phyloP scores from a whole-genome alignment of 768 basidiomycete genomes.

The Psilocybe cubensis region DNA sequence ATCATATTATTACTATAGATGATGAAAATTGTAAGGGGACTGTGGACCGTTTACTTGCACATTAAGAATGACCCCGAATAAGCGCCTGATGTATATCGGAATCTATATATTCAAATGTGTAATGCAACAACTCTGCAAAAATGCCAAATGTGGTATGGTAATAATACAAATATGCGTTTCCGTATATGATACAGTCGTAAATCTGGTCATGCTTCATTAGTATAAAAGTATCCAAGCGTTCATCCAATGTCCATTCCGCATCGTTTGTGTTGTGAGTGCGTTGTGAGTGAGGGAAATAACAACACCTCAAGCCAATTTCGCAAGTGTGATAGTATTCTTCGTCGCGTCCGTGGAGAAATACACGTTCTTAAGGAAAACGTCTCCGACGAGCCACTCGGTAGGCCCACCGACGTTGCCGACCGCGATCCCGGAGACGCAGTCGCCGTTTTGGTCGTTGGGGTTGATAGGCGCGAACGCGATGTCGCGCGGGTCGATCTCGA shows the following conservation, averaged over 20 bases:
- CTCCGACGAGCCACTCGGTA: slow-evolving; percentile 29
- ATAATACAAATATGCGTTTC: not conserved
- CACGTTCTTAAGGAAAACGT: slow-evolving; percentile 78
- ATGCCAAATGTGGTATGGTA: not conserved
- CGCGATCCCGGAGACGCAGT: slow-evolving; percentile 74
- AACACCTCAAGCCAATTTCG: slow-evolving; percentile 27
- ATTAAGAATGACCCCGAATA: too few relatives aligned
- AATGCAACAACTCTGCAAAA: too few relatives aligned
- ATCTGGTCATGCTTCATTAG: too few relatives aligned
- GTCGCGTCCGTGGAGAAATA: slow-evolving; percentile 68
- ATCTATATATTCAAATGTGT: too few relatives aligned
- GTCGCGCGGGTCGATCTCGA: slow-evolving; percentile 67
- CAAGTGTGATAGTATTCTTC: slow-evolving; percentile 63
- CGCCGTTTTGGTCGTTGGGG: slow-evolving; percentile 54
- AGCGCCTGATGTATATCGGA: too few relatives aligned
- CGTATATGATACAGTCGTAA: not conserved
- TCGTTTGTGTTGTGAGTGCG: not conserved
- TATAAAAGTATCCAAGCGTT: too few relatives aligned
- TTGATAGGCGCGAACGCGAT: slow-evolving; percentile 59
- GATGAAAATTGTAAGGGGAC: too few relatives aligned
- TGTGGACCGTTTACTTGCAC: too few relatives aligned
- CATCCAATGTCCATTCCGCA: not conserved
- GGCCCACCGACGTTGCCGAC: slow-evolving; percentile 58
- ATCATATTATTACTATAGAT: too few relatives aligned
- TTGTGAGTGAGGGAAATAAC: not conserved